Evolutionary conservation across 2,329 filamentous ascomycete genomes (phyloP), one percentile per base, ranked within the genome.

Genomic region (Pseudogymnoascus sp.): DNA sequence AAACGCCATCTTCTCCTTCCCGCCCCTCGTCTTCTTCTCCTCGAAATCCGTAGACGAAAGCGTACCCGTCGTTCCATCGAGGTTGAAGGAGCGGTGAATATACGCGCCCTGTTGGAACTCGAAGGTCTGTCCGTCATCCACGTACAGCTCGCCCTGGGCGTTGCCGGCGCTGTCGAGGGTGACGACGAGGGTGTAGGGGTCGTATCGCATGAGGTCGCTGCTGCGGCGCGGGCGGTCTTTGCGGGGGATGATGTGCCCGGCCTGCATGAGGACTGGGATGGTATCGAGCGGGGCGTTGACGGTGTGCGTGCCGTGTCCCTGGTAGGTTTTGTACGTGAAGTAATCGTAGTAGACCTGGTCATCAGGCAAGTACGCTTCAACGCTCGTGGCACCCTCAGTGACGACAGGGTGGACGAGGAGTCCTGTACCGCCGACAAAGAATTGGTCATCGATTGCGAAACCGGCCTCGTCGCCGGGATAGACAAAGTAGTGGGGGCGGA

Each of bases 291-390:
- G 90, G 0, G 93, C 90, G 1, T 84, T 77, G 38, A 97, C 79
- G 0, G 84, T 89, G 66, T 78, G 79, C 74, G 89, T 88, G 67
- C 90, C 89, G 66, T 87, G 86, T 23, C 88, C 87, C 40, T 80
- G 76, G 72, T 96, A 86, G 46, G 85, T 79, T 44, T 88, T 85
- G 78, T 91, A 97, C 70, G 91, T 91, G 73, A 95, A 96, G 79
- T 99, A 99, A 76, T 97, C 90, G 72, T 93, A 99, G 76, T 99
- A 97, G 62, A 89, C 83, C 75, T 96, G 90, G 64, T 89, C 84
- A 69, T 97, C 93, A 0, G 93, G 89, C 62, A 99, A 85, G 78
- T 96, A 97, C 64, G 99, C 84, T 18, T 92, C 87, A 0, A 88
- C 86, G 18, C 84, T 86, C 16, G 84, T 82, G 56, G 88, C 86